Base-by-base conservation (phyloP, 1,284 basidiomycete genomes). In the Ganoderma sinense region DNA sequence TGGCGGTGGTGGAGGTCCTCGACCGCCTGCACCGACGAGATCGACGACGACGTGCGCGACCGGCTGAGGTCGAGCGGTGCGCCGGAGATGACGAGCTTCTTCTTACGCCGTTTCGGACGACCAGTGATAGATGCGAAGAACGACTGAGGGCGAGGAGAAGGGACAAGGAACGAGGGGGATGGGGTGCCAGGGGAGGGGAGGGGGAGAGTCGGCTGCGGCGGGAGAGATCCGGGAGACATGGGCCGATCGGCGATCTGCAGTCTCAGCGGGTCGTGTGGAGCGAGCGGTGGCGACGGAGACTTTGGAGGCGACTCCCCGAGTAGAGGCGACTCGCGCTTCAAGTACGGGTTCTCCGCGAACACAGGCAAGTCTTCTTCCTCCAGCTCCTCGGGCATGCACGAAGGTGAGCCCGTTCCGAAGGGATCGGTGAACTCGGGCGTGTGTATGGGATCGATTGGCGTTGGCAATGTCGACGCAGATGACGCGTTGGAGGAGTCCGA, bases 21-120 rank as follows among this genome's bases (percentile, higher is more conserved):
- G 33, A 65, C 29, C 23, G 59, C 43, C 29, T 58, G 55, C 6
- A 48, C 36, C 33, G 59, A 20, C 31, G 51, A 26, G 33, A 66
- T 31, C n/a, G 68, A 62, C 43, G 69, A 64, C 60, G 68, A 63
- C 51, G 72, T 60, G 36, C 73, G 69, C 45, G 65, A 33, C 64
- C 51, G 51, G 51, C 6, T n/a, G 26, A 73, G 51, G 55, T 70
- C 69, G 65, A 68, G 71, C 26, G 71, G 71, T 65, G 69, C 66
- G 51, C 73, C 74, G 64, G 70, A 75, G 69, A 78, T 76, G 43
- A 80, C 76, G 33, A 80, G 75, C 73, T 78, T 78, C 71, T 76
- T 78, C 66, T 72, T 74, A 20, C 78, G 76, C 31, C 76, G 64
- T 16, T 67, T 51, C 56, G 68, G 71, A 33, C 75, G 74, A 65